Percentiles rank a stretch among this genome's conserved stretches.
These are phyloP conservation scores for Alternaria ventricosa DNA, from an alignment of 2,329 filamentous ascomycete genomes.

Conservation along the genomic window DNA sequence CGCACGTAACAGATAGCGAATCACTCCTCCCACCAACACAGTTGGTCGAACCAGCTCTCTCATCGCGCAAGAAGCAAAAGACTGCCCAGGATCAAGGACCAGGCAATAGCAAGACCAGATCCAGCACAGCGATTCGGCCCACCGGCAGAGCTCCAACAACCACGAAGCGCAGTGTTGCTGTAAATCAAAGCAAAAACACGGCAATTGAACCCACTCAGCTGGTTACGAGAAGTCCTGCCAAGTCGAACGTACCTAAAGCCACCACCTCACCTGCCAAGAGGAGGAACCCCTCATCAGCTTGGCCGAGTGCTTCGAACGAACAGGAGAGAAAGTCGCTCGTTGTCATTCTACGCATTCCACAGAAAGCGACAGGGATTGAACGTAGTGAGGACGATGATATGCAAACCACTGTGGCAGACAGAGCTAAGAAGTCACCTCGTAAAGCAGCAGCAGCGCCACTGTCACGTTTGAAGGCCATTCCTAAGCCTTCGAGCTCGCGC, in stretches of 20 bases:
- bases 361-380: neutral
- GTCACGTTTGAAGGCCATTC: neutral
- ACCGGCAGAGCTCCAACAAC: neutral
- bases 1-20: neutral
- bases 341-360: neutral
- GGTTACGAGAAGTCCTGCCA: neutral
- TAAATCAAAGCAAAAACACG: neutral
- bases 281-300: neutral
- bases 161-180: neutral
- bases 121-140: neutral
- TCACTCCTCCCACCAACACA: slow-evolving; percentile 33
- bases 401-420: neutral
- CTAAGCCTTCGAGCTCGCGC: neutral
- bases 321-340: neutral
- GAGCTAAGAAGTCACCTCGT: slow-evolving; percentile 4
- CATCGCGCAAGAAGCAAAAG: slow-evolving; percentile 8
- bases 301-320: neutral
- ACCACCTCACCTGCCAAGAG: neutral
- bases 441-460: neutral
- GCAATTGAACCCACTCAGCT: neutral
- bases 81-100: neutral
- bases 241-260: neutral
- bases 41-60: neutral
- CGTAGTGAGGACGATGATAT: neutral
- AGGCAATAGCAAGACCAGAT: neutral